These are phyloP conservation scores for Discostella stelligera DNA, from an alignment of 352 stramenopile genomes.

Conservation along the genomic window DNA sequence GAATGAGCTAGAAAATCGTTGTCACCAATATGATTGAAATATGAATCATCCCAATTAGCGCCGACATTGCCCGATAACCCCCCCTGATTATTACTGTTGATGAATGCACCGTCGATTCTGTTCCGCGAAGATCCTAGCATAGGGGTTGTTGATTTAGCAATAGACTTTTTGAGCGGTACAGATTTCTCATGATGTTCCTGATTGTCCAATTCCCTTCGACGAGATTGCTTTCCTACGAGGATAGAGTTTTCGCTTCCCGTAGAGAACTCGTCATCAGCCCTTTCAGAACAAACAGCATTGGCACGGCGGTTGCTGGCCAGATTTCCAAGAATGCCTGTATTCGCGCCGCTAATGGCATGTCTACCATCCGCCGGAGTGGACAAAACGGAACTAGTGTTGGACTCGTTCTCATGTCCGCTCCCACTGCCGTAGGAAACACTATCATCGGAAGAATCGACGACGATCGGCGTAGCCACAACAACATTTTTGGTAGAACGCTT, in stretches of 20 bases:
- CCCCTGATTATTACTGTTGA: neutral
- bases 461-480: neutral
- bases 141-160: neutral
- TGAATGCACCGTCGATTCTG: neutral
- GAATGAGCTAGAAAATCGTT: neutral
- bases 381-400: constrained; percentile 51
- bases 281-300: constrained; percentile 16
- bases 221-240: neutral
- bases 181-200: neutral
- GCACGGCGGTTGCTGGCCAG: constrained; percentile 17
- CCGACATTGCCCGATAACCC: neutral
- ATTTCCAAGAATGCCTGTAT: constrained; percentile 38
- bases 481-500: too few relatives aligned
- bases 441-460: constrained; percentile 21
- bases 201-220: neutral
- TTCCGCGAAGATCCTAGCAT: neutral
- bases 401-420: constrained; percentile 48
- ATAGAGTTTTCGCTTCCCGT: constrained; percentile 29
- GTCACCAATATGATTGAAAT: neutral
- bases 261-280: constrained; percentile 43
- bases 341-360: neutral
- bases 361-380: constrained; percentile 21
- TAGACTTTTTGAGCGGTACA: neutral
- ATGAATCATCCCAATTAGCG: neutral
- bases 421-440: constrained; percentile 36